phyloP scores from a whole-genome alignment of 257 asterid species.

The Ligustrum vulgare region DNA sequence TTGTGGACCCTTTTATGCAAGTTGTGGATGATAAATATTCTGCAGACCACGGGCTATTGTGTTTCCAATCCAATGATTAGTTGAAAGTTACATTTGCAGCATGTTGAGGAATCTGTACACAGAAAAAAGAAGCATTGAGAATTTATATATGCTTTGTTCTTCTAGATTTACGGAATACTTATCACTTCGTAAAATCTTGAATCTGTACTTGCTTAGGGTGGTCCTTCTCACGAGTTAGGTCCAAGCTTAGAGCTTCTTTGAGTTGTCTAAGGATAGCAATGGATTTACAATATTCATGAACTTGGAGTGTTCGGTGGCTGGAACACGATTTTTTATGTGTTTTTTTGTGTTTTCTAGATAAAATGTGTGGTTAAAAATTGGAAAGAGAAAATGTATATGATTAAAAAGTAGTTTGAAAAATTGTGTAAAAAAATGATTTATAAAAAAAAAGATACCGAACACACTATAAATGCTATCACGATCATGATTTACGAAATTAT shows the following conservation, averaged over 20 bases:
- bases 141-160: background rate
- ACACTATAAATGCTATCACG: too few relatives aligned
- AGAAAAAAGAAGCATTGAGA: background rate
- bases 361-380: too few relatives aligned
- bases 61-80: slow-evolving; percentile 20
- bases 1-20: background rate
- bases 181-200: background rate
- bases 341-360: too few relatives aligned
- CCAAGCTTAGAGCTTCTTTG: background rate
- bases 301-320: too few relatives aligned
- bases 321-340: too few relatives aligned
- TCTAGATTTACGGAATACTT: background rate
- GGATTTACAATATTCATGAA: too few relatives aligned
- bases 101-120: background rate
- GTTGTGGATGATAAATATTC: background rate
- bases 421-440: too few relatives aligned
- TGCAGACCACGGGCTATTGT: background rate
- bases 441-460: too few relatives aligned
- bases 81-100: slow-evolving; percentile 15
- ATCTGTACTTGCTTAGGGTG: background rate
- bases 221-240: background rate
- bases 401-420: too few relatives aligned
- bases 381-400: too few relatives aligned
- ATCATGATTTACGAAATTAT: too few relatives aligned
- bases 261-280: background rate